Conservation (phyloP, 169 alveolate genomes). For the Plasmodium adleri region DNA sequence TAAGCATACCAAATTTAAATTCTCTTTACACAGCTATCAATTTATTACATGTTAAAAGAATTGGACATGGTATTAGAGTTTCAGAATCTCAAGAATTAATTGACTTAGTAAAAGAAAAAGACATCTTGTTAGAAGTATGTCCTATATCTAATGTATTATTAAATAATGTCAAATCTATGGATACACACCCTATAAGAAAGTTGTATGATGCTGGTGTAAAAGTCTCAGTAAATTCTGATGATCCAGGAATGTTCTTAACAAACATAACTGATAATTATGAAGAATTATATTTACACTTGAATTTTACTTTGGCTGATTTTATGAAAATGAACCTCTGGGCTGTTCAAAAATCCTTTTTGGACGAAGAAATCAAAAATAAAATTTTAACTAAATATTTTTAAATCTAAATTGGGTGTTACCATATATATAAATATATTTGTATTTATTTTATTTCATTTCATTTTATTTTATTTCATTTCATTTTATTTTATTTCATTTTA, state of each 20-base stretch:
- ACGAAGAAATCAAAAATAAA: slow-evolving; percentile 21
- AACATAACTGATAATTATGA: slow-evolving; percentile 76
- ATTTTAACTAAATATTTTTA: slow-evolving; percentile 65
- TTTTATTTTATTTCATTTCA: too few species aligned
- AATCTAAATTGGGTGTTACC: not conserved
- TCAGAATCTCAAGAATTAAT: slow-evolving; percentile 75
- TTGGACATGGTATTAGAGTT: slow-evolving; percentile 79
- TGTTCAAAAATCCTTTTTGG: slow-evolving; percentile 76
- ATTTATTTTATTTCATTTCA: too few species aligned
- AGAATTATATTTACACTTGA: slow-evolving; percentile 55
- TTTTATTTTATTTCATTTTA: too few species aligned
- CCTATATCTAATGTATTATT: slow-evolving; percentile 77
- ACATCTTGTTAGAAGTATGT: slow-evolving; percentile 76
- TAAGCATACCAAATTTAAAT: slow-evolving; percentile 75
- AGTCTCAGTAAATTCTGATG: slow-evolving; percentile 78
- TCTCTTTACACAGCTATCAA: slow-evolving; percentile 64
- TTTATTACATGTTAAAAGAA: slow-evolving; percentile 72
- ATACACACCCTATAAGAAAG: slow-evolving; percentile 77
- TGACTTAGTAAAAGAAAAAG: slow-evolving; percentile 59
- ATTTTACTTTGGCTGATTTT: slow-evolving; percentile 75
- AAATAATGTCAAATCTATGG: slow-evolving; percentile 72
- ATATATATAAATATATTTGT: not conserved
- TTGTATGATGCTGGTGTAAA: slow-evolving; percentile 79
- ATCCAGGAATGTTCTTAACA: slow-evolving; percentile 78
- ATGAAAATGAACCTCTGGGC: slow-evolving; percentile 80